phyloP scores from a whole-genome alignment of 176 grass and related monocot genomes.

The Chrysopogon serrulatus region DNA sequence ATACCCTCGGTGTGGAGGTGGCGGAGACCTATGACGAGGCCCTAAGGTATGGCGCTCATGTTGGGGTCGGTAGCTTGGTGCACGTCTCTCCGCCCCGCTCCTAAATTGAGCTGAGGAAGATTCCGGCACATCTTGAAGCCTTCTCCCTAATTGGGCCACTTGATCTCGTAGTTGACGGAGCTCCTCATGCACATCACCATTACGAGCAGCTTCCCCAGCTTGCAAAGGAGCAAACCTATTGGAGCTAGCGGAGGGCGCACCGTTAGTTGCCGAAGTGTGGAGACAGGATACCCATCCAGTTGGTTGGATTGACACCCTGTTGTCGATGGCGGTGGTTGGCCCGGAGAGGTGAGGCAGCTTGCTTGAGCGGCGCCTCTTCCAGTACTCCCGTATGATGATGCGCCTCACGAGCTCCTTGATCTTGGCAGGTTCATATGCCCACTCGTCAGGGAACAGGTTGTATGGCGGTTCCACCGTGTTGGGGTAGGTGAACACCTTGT shows the following conservation, averaged over 20 bases:
- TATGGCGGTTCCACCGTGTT: neutral
- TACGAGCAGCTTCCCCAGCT: too few relatives aligned
- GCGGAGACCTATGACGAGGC: too few relatives aligned
- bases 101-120: too few relatives aligned
- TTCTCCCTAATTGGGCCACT: too few relatives aligned
- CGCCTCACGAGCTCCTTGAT: neutral
- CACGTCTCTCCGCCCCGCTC: too few relatives aligned
- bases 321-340: neutral
- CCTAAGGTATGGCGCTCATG: too few relatives aligned
- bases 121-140: too few relatives aligned
- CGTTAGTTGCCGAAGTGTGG: accelerated
- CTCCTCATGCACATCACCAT: neutral
- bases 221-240: too few relatives aligned
- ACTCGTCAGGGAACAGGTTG: neutral
- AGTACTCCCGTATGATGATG: neutral
- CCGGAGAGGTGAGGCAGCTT: neutral
- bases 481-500: neutral
- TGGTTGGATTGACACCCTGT: neutral
- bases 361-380: neutral
- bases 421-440: neutral
- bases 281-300: neutral
- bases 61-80: too few relatives aligned
- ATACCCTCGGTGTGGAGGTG: too few relatives aligned
- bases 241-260: neutral
- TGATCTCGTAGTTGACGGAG: neutral